These are phyloP conservation scores for Pulchroboletus neoregius DNA, from an alignment of 1,284 basidiomycete genomes.

Conservation along the genomic window DNA sequence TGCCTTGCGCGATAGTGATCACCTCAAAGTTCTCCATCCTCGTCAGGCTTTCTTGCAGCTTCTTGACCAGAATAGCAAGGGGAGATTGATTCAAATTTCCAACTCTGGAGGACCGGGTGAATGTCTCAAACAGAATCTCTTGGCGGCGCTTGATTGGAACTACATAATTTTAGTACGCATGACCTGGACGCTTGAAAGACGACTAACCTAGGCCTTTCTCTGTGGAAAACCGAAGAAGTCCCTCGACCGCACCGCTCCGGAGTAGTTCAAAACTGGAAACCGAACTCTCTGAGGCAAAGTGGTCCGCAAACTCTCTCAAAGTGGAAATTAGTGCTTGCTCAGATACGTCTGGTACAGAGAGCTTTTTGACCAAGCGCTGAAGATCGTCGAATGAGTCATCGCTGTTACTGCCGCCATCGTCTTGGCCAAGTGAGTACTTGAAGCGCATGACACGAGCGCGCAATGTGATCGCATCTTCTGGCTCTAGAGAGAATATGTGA, in stretches of 20 bases:
- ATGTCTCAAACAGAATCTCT: constrained; percentile 71
- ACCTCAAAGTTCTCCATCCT: constrained; percentile 95
- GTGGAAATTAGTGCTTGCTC: constrained; percentile 65
- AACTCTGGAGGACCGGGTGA: constrained; percentile 54
- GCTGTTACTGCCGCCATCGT: constrained; percentile 55
- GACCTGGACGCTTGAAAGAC: constrained; percentile 5
- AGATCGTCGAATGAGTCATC: constrained; percentile 66
- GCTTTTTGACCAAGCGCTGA: constrained; percentile 58
- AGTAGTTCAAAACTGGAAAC: constrained; percentile 96
- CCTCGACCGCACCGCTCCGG: constrained; percentile 90
- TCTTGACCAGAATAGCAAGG: constrained; percentile 83
- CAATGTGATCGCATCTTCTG: constrained; percentile 86
- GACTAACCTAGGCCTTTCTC: constrained; percentile 43
- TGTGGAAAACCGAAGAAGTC: constrained; percentile 79
- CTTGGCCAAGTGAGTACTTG: constrained; percentile 63
- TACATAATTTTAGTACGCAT: constrained; percentile 31
- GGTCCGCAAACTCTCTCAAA: constrained; percentile 67
- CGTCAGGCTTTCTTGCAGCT: constrained; percentile 89
- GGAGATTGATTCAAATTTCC: constrained; percentile 52
- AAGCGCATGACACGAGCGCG: constrained; percentile 83
- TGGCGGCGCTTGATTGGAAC: constrained; percentile 59
- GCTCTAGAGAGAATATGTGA: constrained; percentile 64
- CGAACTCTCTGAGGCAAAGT: constrained; percentile 78
- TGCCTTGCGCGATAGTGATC: constrained; percentile 74
- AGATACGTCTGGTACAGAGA: constrained; percentile 52